A percentile compares a stretch with the other conserved stretches of the same genome.
These are phyloP conservation scores for Ogataea pini DNA, from an alignment of 805 yeast species.

Conservation along the genomic window DNA sequence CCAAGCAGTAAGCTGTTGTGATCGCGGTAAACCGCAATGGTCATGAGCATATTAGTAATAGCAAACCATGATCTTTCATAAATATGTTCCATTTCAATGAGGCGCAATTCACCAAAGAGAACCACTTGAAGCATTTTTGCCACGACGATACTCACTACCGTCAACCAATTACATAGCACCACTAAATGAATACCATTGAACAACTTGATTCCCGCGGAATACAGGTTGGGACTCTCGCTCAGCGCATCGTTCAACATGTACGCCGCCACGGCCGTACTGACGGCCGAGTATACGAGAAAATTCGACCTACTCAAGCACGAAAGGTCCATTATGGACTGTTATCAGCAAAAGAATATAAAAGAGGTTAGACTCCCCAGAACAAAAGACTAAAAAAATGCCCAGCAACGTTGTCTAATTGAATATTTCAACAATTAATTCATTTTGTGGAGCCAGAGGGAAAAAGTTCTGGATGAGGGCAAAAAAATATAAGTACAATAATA, in stretches of 20 bases:
- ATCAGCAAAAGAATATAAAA: background rate
- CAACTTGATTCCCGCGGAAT: constrained; percentile 50
- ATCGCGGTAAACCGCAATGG: constrained; percentile 53
- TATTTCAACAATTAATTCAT: background rate
- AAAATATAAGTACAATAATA: background rate
- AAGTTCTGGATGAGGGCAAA: background rate
- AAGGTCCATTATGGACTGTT: constrained; percentile 5
- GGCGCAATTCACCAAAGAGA: constrained; percentile 73
- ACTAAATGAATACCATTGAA: constrained; percentile 50
- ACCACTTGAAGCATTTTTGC: constrained; percentile 53
- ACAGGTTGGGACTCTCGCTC: constrained; percentile 47
- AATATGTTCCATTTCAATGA: constrained; percentile 74
- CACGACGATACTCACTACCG: constrained; percentile 35
- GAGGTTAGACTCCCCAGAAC: background rate
- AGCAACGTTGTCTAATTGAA: background rate
- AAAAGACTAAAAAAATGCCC: background rate
- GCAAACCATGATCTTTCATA: constrained; percentile 66
- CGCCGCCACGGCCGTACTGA: constrained; percentile 39
- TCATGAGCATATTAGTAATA: constrained; percentile 60
- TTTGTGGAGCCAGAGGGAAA: constrained; percentile 1
- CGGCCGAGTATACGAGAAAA: constrained; percentile 27
- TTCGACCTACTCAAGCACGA: constrained; percentile 10
- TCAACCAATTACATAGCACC: constrained; percentile 45
- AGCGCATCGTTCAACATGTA: constrained; percentile 41
- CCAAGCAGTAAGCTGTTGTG: constrained; percentile 48